Percentiles rank a stretch among this genome's conserved stretches.
Evolutionary conservation across 192 early-diverging fungal genomes (phyloP).

Genomic region (Chytriomyces sp.): DNA sequence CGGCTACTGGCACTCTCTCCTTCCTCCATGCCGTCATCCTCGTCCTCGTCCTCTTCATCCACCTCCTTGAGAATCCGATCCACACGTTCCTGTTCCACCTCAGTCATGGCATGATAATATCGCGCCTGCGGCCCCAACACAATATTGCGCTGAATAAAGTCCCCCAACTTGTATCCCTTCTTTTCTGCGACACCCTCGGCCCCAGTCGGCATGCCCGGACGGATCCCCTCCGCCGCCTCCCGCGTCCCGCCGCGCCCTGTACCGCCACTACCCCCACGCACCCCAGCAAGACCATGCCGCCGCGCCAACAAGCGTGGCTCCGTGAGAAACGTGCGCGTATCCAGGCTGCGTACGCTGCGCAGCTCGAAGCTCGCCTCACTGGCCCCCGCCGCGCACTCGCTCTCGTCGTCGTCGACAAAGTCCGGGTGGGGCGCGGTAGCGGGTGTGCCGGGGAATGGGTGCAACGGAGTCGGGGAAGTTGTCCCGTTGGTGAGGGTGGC

Average conservation of each 20-base stretch:
- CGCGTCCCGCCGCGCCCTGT: not conserved
- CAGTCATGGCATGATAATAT: conserved; percentile 54
- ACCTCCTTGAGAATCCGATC: conserved; percentile 32
- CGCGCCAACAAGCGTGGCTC: conserved; percentile 41
- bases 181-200: conserved; percentile 1
- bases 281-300: not conserved
- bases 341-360: conserved; percentile 44
- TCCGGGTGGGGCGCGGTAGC: not conserved
- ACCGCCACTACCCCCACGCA: no score
- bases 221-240: not conserved
- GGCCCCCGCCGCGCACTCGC: not conserved
- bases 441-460: not conserved
- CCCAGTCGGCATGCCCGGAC: not conserved
- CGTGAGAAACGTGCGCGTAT: conserved; percentile 50
- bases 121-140: conserved; percentile 53
- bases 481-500: conserved; percentile 30
- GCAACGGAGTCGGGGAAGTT: not conserved
- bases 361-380: conserved; percentile 40
- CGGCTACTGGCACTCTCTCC: not conserved
- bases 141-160: conserved; percentile 55
- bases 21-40: not conserved
- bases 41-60: conserved; percentile 12
- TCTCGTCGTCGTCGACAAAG: not conserved
- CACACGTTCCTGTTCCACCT: conserved; percentile 48
- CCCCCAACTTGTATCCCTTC: conserved; percentile 45